Evolutionary conservation across 2,329 filamentous ascomycete species (phyloP).

Genomic region (Exophiala viscosa): DNA sequence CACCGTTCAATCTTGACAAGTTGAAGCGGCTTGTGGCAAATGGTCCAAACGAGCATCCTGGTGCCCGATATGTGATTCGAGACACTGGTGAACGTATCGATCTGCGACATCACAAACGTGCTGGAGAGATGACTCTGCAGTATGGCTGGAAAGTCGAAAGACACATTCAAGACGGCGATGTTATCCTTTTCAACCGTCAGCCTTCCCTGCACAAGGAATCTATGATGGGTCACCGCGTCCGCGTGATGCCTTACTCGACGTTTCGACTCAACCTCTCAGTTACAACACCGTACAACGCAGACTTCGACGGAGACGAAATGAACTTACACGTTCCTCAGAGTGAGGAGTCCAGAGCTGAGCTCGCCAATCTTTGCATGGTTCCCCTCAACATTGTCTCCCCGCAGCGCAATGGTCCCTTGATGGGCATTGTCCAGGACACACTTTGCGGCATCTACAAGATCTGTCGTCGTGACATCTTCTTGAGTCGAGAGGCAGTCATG

Average conservation of each 20-base stretch:
- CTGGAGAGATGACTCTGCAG: slow-evolving; percentile 78
- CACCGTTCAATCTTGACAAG: slow-evolving; percentile 94
- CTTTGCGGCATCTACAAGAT: slow-evolving; percentile 97
- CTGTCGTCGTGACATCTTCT: slow-evolving; percentile 84
- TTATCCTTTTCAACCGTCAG: slow-evolving; percentile 99
- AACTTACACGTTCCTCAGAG: slow-evolving; percentile 98
- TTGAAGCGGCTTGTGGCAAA: slow-evolving; percentile 86
- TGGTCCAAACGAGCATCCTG: slow-evolving; percentile 90
- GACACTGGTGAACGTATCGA: slow-evolving; percentile 93
- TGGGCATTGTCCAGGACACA: slow-evolving; percentile 99
- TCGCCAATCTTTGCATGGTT: slow-evolving; percentile 94
- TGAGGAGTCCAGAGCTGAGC: slow-evolving; percentile 92
- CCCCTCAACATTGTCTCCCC: slow-evolving; percentile 97
- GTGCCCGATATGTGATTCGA: slow-evolving; percentile 93
- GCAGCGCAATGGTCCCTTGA: slow-evolving; percentile 91
- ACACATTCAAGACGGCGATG: slow-evolving; percentile 92
- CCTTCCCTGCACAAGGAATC: slow-evolving; percentile 99
- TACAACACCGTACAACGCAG: slow-evolving; percentile 97
- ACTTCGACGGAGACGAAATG: slow-evolving; percentile 99
- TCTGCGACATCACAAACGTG: slow-evolving; percentile 85
- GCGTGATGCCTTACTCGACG: slow-evolving; percentile 98
- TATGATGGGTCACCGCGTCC: slow-evolving; percentile 98
- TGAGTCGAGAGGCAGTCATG: slow-evolving; percentile 89
- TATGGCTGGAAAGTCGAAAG: slow-evolving; percentile 99
- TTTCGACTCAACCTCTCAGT: slow-evolving; percentile 97